Base-by-base conservation (phyloP, 169 alveolate genomes). In the Cryptosporidium ubiquitum region DNA sequence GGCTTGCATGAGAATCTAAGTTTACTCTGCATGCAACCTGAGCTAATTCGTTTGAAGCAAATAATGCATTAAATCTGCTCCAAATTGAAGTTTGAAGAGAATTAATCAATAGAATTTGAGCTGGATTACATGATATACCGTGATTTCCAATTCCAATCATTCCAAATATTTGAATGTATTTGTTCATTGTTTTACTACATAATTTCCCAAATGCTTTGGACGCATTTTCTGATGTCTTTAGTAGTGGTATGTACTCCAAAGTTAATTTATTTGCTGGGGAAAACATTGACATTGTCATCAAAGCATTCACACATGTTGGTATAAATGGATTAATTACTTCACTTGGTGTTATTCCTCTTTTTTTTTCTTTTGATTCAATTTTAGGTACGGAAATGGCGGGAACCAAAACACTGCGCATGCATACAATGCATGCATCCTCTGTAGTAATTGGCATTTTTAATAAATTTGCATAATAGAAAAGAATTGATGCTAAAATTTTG, bases 111-210 rank as follows among this genome's bases (percentile, higher is more conserved):
- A 79, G 66, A n/a, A 64, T 16, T 33, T 79, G 89, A 10, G 68
- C 75, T 5, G 75, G 73, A 49, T 49, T 79, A n/a, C 89, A 79
- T 20, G 73, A 58, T 14, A 79, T 40, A 0, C 69, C 37, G 35
- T 73, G 70, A 31, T 79, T 58, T 31, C 75, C 89, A 18, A 79
- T 79, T n/a, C 89, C 75, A 64, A 79, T 79, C 73, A 64, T 79
- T 12, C 89, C 89, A 23, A 79, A 79, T 14, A 79, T 79, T 5
- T 60, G 44, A 40, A 79, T 64, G 23, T 61, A 79, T 16, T 20
- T 60, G 35, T 47, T 58, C 89, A 79, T 79, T 7, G 69, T 66
- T 10, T 79, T 79, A n/a, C 89, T 69, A 31, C 89, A 79, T 61
- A 79, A 33, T 37, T 40, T 79, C 6, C 79, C 89, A 33, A 79